A percentile compares a stretch with the other conserved stretches of the same genome.
Evolutionary conservation across 2,329 filamentous ascomycete species (phyloP).

Genomic region (Ophiobolus disseminans): DNA sequence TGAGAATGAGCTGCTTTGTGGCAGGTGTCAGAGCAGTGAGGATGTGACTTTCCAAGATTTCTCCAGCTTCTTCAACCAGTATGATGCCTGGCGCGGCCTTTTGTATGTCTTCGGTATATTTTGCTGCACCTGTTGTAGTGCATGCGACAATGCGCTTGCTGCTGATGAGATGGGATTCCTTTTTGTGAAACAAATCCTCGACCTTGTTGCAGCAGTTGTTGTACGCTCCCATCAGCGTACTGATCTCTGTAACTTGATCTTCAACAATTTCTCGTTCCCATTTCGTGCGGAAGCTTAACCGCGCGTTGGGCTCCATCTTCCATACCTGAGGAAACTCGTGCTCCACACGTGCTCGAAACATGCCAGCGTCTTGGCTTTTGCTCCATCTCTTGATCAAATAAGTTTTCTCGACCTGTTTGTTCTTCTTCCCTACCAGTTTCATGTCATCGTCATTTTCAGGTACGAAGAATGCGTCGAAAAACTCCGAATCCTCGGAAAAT

Average conservation of each 20-base stretch:
- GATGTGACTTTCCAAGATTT: slow-evolving; percentile 73
- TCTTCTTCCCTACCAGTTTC: slow-evolving; percentile 53
- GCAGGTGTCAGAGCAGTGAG: slow-evolving; percentile 64
- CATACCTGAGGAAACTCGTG: slow-evolving; percentile 56
- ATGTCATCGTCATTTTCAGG: slow-evolving; percentile 58
- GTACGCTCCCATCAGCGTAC: slow-evolving; percentile 49
- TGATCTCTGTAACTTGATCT: slow-evolving; percentile 59
- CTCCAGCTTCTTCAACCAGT: slow-evolving; percentile 75
- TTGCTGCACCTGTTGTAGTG: slow-evolving; percentile 75
- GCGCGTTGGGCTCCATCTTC: slow-evolving; percentile 53
- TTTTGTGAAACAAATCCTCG: slow-evolving; percentile 34
- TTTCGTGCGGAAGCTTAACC: slow-evolving; percentile 42
- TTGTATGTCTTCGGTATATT: slow-evolving; percentile 62
- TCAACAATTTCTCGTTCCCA: slow-evolving; percentile 48
- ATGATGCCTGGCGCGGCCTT: slow-evolving; percentile 65
- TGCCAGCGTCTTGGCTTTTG: slow-evolving; percentile 54
- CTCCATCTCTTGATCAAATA: slow-evolving; percentile 66
- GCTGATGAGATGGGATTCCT: slow-evolving; percentile 50
- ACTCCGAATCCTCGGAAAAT: slow-evolving; percentile 61
- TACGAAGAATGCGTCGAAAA: slow-evolving; percentile 64
- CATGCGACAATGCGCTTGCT: slow-evolving; percentile 69
- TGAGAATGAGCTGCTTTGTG: slow-evolving; percentile 70
- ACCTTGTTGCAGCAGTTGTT: slow-evolving; percentile 54
- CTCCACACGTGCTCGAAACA: slow-evolving; percentile 45
- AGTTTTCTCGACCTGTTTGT: slow-evolving; percentile 52